Conservation (phyloP, 1,284 basidiomycete species). For the Leccinum pachyderme region DNA sequence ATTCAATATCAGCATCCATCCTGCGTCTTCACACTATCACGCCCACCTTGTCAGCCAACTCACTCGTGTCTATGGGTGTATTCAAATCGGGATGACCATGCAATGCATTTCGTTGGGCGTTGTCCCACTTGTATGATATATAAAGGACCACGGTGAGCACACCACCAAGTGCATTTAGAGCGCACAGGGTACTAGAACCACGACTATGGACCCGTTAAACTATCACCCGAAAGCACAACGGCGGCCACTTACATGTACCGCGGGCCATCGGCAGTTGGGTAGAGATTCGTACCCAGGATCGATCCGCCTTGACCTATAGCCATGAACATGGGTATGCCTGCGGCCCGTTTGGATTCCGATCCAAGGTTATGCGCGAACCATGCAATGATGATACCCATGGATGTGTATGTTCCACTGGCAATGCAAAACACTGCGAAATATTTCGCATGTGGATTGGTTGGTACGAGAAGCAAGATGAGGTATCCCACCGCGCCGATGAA, state of each 20-base stretch:
- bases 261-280: constrained; percentile 61
- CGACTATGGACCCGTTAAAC: constrained; percentile 41
- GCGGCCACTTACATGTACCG: constrained; percentile 51
- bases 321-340: constrained; percentile 76
- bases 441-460: constrained; percentile 50
- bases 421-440: constrained; percentile 77
- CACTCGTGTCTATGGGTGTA: constrained; percentile 58
- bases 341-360: constrained; percentile 74
- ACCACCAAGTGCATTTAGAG: constrained; percentile 52
- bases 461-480: constrained; percentile 37
- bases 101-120: constrained; percentile 49
- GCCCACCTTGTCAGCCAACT: constrained; percentile 61
- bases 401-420: constrained; percentile 68
- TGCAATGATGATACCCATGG: constrained; percentile 66
- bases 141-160: constrained; percentile 48
- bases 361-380: constrained; percentile 81
- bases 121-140: constrained; percentile 58
- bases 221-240: neutral
- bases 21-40: neutral
- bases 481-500: constrained; percentile 48
- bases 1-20: neutral
- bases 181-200: constrained; percentile 63
- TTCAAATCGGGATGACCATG: constrained; percentile 52
- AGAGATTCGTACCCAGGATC: constrained; percentile 68
- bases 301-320: constrained; percentile 76